Evolutionary conservation across 1,284 basidiomycete species (phyloP).

Genomic region (Trametes hirsuta): DNA sequence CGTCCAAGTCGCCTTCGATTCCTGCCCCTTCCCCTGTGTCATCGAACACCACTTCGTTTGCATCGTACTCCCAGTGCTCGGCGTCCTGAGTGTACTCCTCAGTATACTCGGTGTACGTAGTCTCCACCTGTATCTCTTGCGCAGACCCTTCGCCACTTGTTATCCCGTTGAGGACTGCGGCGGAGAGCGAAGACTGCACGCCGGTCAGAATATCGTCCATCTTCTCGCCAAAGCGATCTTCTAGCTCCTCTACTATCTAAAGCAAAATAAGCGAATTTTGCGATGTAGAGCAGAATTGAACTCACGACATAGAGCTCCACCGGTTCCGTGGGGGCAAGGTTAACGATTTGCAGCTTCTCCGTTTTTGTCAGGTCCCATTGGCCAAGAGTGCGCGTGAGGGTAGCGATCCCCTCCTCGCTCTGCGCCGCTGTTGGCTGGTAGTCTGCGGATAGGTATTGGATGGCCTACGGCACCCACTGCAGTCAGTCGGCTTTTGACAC

Average conservation of each 20-base stretch:
- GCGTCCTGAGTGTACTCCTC: constrained; percentile 35
- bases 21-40: constrained; percentile 70
- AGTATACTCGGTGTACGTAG: constrained; percentile 25
- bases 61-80: constrained; percentile 42
- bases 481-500: constrained; percentile 14
- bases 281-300: constrained; percentile 21
- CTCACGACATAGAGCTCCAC: constrained; percentile 91
- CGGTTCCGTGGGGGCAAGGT: constrained; percentile 79
- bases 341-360: constrained; percentile 90
- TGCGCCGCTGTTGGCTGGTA: constrained; percentile 74
- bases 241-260: constrained; percentile 90
- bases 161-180: constrained; percentile 2
- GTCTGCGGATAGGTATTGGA: constrained; percentile 79
- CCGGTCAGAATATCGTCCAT: constrained; percentile 72
- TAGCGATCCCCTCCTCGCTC: constrained; percentile 63
- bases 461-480: constrained; percentile 54
- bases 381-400: constrained; percentile 69
- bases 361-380: constrained; percentile 82
- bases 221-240: constrained; percentile 74
- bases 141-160: background rate
- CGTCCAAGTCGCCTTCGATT: constrained; percentile 73
- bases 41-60: constrained; percentile 55
- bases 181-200: constrained; percentile 56
- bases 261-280: background rate
- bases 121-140: constrained; percentile 15